Evolutionary conservation across 331 rosid genomes (phyloP), one percentile per base, ranked within the genome.

Genomic region (Pyracantha coccinea): DNA sequence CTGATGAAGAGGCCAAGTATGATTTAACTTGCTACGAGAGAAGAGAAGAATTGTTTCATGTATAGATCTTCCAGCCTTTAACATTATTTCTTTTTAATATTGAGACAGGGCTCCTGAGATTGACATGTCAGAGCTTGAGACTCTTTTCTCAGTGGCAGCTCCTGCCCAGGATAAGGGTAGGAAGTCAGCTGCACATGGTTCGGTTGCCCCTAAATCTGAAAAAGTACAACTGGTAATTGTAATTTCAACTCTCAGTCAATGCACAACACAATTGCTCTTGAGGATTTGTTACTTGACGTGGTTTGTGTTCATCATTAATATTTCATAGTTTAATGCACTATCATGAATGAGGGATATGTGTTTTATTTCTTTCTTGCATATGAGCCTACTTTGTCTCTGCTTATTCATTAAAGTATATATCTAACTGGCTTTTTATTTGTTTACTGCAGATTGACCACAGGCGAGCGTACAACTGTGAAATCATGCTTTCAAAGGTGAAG

Each of bases 401-500:
- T 38, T 38, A 38, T 38, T 38, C 45, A 38, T 38, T 38, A 0
- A 1, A 38, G 4, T 10, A 38, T 38, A 38, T 3, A 38, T 38
- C 45, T 38, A 38, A 19, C 54, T 47, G 38, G 57, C 74, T 54
- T 60, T 72, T 45, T 63, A 76, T 70, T 73, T 61, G 55, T 52
- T 38, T 75, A 71, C 71, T 86, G 86, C 88, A 94, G 98, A 72
- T 91, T 81, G 98, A 94, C 57, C 98, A 89, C 79, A 86, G 98
- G 79, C 86, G 97, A 61, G 98, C 98, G 47, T 91, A 92, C 80
- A 94, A 94, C 78, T 91, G 97, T 78, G 98, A 94, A 84, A 94
- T 94, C 76, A 94, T 94, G 97, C 98, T 94, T 88, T 94, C 98
- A 77, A 83, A 87, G 84, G 98, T 94, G 78, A 94, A 94, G 77